A percentile compares a stretch with the other conserved stretches of the same genome.
Evolutionary conservation across 495 filamentous ascomycete genomes (phyloP).

Genomic region (Daldinia vernicosa): DNA sequence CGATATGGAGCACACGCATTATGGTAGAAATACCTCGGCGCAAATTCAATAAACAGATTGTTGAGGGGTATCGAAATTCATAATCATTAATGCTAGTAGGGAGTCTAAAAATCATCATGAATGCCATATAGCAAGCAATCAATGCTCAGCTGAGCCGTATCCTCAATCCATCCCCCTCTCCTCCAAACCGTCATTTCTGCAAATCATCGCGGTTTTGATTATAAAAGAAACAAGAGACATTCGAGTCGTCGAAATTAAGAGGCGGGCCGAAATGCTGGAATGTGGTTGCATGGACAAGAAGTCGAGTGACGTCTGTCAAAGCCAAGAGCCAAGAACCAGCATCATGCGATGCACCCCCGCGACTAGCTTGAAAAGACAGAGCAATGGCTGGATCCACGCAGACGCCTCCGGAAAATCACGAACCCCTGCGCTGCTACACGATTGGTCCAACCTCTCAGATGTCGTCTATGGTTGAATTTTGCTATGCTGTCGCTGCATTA

Average conservation of each 20-base stretch:
- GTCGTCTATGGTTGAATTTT: constrained; percentile 25
- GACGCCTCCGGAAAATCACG: constrained; percentile 30
- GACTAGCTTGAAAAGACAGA: constrained; percentile 8
- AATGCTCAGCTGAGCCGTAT: constrained; percentile 22
- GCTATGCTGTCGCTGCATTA: constrained; percentile 32
- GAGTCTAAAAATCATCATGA: constrained; percentile 29
- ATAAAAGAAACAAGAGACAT: constrained; percentile 5
- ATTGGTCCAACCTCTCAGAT: constrained; percentile 31
- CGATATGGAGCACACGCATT: not conserved
- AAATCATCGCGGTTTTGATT: constrained; percentile 8
- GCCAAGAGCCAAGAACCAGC: constrained; percentile 2
- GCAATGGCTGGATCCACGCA: constrained; percentile 33
- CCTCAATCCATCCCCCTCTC: not conserved
- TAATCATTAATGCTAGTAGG: constrained; percentile 36
- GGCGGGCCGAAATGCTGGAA: constrained; percentile 10
- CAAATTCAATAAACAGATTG: not conserved
- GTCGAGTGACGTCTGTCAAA: constrained; percentile 38
- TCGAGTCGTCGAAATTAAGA: constrained; percentile 17
- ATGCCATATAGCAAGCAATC: constrained; percentile 21
- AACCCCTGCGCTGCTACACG: constrained; percentile 18
- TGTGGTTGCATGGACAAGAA: not conserved
- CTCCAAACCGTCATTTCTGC: constrained; percentile 1
- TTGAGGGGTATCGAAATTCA: constrained; percentile 41
- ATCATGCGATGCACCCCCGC: constrained; percentile 8
- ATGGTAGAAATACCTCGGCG: too few species aligned